Percentiles rank a stretch among this genome's conserved stretches.
Conservation (phyloP, 1,284 basidiomycete species). For the Ustilago tritici region DNA sequence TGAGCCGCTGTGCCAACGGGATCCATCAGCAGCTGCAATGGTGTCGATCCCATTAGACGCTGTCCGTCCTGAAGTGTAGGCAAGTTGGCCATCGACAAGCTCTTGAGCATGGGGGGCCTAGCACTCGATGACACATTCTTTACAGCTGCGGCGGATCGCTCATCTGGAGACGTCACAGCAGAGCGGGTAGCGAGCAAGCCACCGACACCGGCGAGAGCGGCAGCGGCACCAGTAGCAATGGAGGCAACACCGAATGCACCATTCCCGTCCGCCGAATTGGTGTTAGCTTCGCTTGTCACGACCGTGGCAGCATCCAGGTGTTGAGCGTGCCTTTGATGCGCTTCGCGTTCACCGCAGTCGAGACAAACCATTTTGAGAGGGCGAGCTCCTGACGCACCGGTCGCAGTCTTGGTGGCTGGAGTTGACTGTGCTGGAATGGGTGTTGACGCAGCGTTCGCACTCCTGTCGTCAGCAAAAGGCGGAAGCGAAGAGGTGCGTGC, state of each 20-base stretch:
- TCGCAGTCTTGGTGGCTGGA: background rate
- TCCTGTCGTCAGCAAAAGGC: slow-evolving; percentile 14
- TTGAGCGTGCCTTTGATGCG: slow-evolving; percentile 38
- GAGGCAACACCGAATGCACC: slow-evolving; percentile 14
- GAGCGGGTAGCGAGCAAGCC: slow-evolving; percentile 24
- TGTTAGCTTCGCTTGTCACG: background rate
- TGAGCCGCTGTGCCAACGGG: slow-evolving; percentile 41
- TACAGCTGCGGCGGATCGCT: background rate
- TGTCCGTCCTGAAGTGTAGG: slow-evolving; percentile 39
- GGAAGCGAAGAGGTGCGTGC: slow-evolving; percentile 45
- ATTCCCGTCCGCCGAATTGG: background rate
- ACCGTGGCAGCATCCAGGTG: slow-evolving; percentile 29
- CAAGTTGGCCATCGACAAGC: slow-evolving; percentile 35
- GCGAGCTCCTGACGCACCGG: slow-evolving; percentile 12
- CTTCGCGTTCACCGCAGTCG: slow-evolving; percentile 53
- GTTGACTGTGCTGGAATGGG: background rate
- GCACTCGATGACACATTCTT: background rate
- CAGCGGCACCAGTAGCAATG: slow-evolving; percentile 36
- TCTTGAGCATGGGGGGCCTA: slow-evolving; percentile 35
- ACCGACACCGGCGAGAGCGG: slow-evolving; percentile 32
- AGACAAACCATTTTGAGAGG: slow-evolving; percentile 54
- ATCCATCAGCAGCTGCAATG: slow-evolving; percentile 50
- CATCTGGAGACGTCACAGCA: background rate
- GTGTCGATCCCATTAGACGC: slow-evolving; percentile 44
- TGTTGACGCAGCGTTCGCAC: background rate